Conservation (phyloP, 768 basidiomycete species). For the Rhodotorula sphaerocarpa region DNA sequence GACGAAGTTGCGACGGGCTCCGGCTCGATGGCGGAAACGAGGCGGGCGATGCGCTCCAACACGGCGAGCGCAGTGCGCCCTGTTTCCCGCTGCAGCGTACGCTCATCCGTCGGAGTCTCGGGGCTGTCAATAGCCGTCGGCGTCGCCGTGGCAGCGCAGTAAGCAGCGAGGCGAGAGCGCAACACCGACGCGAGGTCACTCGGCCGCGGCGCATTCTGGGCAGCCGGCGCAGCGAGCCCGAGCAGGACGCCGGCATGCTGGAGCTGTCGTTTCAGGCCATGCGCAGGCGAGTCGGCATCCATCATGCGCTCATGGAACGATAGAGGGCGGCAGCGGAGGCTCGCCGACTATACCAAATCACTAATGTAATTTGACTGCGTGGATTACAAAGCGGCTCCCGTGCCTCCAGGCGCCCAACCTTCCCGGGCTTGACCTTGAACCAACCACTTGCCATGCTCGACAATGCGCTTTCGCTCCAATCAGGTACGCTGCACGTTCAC, state of each 20-base stretch:
- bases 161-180: not conserved
- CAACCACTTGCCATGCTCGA: too few relatives aligned
- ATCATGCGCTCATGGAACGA: too few relatives aligned
- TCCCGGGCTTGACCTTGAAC: too few relatives aligned
- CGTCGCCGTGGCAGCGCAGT: not conserved
- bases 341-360: too few relatives aligned
- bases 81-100: not conserved
- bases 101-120: not conserved
- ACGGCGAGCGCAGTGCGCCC: not conserved
- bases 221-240: not conserved
- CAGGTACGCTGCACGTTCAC: too few relatives aligned
- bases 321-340: too few relatives aligned
- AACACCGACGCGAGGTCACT: slow-evolving; percentile 1
- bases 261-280: not conserved
- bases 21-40: not conserved
- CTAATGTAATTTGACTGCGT: too few relatives aligned
- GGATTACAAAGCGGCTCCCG: too few relatives aligned
- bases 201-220: not conserved
- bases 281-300: too few relatives aligned
- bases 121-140: not conserved
- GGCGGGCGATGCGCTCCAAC: not conserved
- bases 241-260: not conserved
- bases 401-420: too few relatives aligned
- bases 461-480: too few relatives aligned
- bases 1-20: not conserved